Percentiles rank a stretch among this genome's conserved stretches.
Conservation (phyloP, 768 basidiomycete genomes). For the Psilocybe tampanensis region DNA sequence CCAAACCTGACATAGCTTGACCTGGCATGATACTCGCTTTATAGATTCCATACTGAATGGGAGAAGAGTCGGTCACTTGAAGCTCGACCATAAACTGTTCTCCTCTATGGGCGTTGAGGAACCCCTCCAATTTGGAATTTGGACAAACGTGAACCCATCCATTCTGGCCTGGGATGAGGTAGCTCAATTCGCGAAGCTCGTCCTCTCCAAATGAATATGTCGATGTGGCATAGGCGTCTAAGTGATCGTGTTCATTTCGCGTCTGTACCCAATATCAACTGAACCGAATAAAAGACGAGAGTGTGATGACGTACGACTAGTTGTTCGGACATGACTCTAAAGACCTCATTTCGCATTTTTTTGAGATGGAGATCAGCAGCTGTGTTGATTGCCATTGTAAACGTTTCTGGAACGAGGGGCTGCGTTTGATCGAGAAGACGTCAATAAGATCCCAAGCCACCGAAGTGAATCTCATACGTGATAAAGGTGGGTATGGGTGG, state of each 20-base stretch:
- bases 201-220: not conserved
- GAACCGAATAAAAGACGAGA: not conserved
- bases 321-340: not conserved
- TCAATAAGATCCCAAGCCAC: not conserved
- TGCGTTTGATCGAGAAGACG: not conserved
- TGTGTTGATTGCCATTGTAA: not conserved
- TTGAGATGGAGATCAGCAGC: not conserved
- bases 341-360: not conserved
- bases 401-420: not conserved
- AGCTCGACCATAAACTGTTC: not conserved
- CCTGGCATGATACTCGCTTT: not conserved
- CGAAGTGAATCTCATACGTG: not conserved
- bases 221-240: not conserved
- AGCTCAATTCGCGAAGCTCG: not conserved
- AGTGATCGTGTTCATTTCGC: not conserved
- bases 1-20: conserved; percentile 1
- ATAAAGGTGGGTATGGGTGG: not conserved
- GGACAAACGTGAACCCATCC: not conserved
- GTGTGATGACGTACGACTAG: not conserved
- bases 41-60: not conserved
- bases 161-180: not conserved
- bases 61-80: not conserved
- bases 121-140: not conserved
- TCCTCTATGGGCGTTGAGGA: not conserved
- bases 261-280: not conserved